Evolutionary conservation across 129 eudicot species (phyloP), one percentile per base, ranked within the genome.

Genomic region (carrot (Daucus carota)): DNA sequence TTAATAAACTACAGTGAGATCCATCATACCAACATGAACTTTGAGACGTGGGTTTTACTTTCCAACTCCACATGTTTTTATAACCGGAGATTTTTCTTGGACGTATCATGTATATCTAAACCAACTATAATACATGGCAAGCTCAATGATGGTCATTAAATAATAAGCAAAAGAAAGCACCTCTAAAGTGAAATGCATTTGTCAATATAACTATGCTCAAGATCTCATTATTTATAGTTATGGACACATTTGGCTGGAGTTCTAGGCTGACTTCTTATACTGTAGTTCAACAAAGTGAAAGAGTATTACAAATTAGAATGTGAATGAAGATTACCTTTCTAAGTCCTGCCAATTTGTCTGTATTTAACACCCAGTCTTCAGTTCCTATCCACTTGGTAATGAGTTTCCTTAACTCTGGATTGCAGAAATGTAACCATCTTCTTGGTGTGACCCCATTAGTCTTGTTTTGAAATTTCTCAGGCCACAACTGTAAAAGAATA

Each of bases 381-480:
- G 98, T 76, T 71, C 92, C 85, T 24, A 87, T 93, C 95, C 96
- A 90, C 92, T 93, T 93, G 80, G 88, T 87, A 82, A 93, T 85
- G 15, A 93, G 85, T 76, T 84, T 81, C 84, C 98, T 87, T 52
- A 93, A 84, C 77, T 84, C 94, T 12, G 98, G 95, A 79, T 93
- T 93, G 79, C 98, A 93, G 42, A 93, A 93, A 73, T 87, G 76
- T 76, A 93, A 82, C 98, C 98, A 93, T 83, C 98, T 81, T 83
- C 96, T 86, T 29, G 98, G 96, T 50, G 98, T 93, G 79, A 93
- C 98, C 26, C 98, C 98, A 78, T 93, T 93, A 18, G 98, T 90
- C 84, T 93, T 93, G 77, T 93, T 93, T 73, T 93, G 98, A 76
- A 93, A 93, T 78, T 93, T 93, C 78, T 85, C 86, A 32, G 98